These are phyloP conservation scores for Rhododendron vialii DNA, from an alignment of 148 eudicot genomes.

Conservation along the genomic window DNA sequence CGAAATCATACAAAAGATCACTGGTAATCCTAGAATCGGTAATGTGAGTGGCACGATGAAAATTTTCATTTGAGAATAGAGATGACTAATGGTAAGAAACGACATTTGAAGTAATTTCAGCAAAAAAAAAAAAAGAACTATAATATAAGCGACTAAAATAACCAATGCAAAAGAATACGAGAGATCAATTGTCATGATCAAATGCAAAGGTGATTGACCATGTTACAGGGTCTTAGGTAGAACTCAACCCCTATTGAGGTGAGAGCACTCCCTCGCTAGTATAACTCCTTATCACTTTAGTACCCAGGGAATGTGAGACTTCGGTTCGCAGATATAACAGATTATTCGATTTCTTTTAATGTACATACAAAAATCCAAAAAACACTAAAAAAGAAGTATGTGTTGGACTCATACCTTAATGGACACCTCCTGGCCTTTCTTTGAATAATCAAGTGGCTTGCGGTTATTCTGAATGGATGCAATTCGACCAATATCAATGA, in stretches of 20 bases:
- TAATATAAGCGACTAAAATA: no score
- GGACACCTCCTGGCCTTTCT: slow-evolving; percentile 76
- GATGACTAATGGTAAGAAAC: no score
- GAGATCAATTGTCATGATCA: not conserved
- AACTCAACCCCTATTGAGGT: not conserved
- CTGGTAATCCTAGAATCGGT: not conserved
- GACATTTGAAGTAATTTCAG: no score
- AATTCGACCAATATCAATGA: slow-evolving; percentile 74
- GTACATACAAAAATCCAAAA: not conserved
- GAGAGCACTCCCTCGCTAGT: no score
- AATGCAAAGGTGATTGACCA: not conserved
- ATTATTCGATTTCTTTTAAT: not conserved
- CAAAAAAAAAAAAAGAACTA: no score
- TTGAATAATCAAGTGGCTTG: slow-evolving; percentile 56
- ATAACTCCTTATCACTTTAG: not conserved
- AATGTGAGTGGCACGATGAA: not conserved
- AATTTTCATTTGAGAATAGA: not conserved
- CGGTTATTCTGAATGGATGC: slow-evolving; percentile 72
- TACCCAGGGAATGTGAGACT: not conserved
- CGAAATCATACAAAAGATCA: not conserved
- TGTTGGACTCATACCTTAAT: slow-evolving; percentile 56
- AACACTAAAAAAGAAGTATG: not conserved
- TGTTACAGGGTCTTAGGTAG: not conserved
- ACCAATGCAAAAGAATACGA: not conserved
- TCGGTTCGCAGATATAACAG: not conserved